Evolutionary conservation across 495 filamentous ascomycete species (phyloP), one percentile per base, ranked within the genome.

Genomic region (Penicillium cataractarum): DNA sequence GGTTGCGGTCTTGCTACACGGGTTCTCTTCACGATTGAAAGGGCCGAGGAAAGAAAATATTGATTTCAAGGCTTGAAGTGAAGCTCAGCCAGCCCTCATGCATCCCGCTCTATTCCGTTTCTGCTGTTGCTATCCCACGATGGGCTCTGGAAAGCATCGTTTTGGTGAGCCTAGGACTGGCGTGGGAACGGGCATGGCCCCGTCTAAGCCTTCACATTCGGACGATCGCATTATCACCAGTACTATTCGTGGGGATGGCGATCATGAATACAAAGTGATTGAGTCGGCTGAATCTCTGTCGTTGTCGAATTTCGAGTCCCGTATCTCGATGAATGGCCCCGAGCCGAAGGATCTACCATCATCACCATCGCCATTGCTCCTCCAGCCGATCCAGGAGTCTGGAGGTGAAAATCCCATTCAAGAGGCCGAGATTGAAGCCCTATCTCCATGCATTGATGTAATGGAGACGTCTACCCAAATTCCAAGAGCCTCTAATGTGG

Each of bases 11-110:
- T 29, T 55, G 55, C 61, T 54, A 60, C 62, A 60, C 44, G 33
- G 37, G 55, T 62, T 44, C 53, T 26, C 10, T 57, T 49, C 33
- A 8, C 21, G 21, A 61, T 51, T 55, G 24, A 27, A 37, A 52
- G 39, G 35, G 55, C 39, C 32, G 57, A 67, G 58, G 62, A 48
- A 33, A 39, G 48, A 26, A 55, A 61, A 58, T 19, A n/a, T n/a
- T 58, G 57, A 55, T 40, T 32, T 55, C 55, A 39, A 55, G 24
- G 64, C 19, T 19, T 19, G 22, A 8, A 12, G 26, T 42, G 22
- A 31, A 42, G 7, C 12, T 13, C 10, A 12, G 13, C 15, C 37
- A 27, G 22, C 29, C 44, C 37, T 57, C 60, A 57, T 50, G 55
- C 56, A 48, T 33, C 49, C 35, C 12, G 37, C 29, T 2, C 32